Conservation (phyloP, 2,329 filamentous ascomycete genomes). For the Fusarium sp. region DNA sequence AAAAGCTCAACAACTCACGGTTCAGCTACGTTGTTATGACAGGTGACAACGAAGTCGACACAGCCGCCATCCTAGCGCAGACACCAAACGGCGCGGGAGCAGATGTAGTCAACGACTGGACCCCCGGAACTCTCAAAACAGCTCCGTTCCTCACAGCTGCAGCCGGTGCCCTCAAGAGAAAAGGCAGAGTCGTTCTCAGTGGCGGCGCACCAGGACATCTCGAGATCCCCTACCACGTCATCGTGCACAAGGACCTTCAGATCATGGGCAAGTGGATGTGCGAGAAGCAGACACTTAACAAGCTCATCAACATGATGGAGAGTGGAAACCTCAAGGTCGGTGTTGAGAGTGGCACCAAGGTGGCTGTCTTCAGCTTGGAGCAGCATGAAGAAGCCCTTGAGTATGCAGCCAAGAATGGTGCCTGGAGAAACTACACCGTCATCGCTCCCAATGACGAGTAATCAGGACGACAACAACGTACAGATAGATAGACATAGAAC, state of each 20-base stretch:
- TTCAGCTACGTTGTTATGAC: constrained; percentile 14
- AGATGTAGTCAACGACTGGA: constrained; percentile 15
- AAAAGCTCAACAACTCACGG: constrained; percentile 7
- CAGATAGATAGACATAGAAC: not conserved
- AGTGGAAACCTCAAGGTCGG: constrained; percentile 5
- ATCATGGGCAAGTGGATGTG: constrained; percentile 22
- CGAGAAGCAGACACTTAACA: not conserved
- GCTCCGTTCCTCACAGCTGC: constrained; percentile 6
- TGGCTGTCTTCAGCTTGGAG: not conserved
- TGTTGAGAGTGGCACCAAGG: not conserved
- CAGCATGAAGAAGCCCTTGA: constrained; percentile 6
- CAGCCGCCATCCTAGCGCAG: not conserved
- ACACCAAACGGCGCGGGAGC: constrained; percentile 10
- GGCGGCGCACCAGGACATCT: not conserved
- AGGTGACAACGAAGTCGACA: constrained; percentile 4
- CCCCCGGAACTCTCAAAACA: not conserved
- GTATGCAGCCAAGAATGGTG: not conserved
- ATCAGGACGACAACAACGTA: not conserved
- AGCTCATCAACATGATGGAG: constrained; percentile 12
- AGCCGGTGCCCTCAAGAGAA: constrained; percentile 1
- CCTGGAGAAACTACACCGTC: constrained; percentile 11
- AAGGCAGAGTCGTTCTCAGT: constrained; percentile 9
- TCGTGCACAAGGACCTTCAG: constrained; percentile 12
- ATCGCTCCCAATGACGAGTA: not conserved
- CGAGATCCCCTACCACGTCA: constrained; percentile 5